These are phyloP conservation scores for Blastobotrys parvus DNA, from an alignment of 805 yeast species.

Conservation along the genomic window DNA sequence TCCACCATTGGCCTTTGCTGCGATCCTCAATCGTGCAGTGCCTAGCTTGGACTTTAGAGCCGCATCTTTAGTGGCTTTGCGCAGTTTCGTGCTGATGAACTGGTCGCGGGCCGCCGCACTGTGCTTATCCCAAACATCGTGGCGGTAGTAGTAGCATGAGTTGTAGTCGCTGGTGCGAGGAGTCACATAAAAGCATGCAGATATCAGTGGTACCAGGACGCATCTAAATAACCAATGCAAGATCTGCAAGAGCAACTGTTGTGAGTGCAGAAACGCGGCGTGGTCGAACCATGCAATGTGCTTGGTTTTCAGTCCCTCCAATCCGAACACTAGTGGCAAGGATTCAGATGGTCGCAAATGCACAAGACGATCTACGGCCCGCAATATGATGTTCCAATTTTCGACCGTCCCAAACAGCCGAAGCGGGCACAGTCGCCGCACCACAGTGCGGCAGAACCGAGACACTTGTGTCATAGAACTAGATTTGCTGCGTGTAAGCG, in stretches of 20 bases:
- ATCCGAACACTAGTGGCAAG: slow-evolving; percentile 28
- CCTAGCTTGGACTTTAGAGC: background rate
- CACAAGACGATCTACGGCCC: slow-evolving; percentile 33
- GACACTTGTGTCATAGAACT: slow-evolving; percentile 2
- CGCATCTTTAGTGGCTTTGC: background rate
- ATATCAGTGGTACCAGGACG: slow-evolving; percentile 41
- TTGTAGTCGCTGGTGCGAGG: slow-evolving; percentile 36
- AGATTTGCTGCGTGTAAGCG: background rate
- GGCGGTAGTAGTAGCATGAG: slow-evolving; percentile 45
- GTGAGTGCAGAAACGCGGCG: slow-evolving; percentile 34
- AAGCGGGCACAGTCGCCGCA: slow-evolving; percentile 43
- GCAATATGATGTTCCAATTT: slow-evolving; percentile 39
- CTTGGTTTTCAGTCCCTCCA: slow-evolving; percentile 32
- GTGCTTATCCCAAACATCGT: slow-evolving; percentile 45
- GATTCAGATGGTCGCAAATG: slow-evolving; percentile 31
- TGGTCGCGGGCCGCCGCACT: slow-evolving; percentile 34
- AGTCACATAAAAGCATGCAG: slow-evolving; percentile 59
- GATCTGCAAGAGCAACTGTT: slow-evolving; percentile 33
- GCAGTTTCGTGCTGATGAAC: slow-evolving; percentile 20
- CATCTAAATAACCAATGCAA: slow-evolving; percentile 49
- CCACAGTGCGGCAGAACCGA: slow-evolving; percentile 19
- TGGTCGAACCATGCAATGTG: slow-evolving; percentile 46
- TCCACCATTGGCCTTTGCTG: background rate
- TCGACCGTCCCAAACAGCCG: slow-evolving; percentile 43
- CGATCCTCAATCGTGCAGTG: background rate